Percentiles rank a stretch among this genome's conserved stretches.
Evolutionary conservation across 1,139 yeast species (phyloP).

Genomic region (Protomyces lactucae-debilis): DNA sequence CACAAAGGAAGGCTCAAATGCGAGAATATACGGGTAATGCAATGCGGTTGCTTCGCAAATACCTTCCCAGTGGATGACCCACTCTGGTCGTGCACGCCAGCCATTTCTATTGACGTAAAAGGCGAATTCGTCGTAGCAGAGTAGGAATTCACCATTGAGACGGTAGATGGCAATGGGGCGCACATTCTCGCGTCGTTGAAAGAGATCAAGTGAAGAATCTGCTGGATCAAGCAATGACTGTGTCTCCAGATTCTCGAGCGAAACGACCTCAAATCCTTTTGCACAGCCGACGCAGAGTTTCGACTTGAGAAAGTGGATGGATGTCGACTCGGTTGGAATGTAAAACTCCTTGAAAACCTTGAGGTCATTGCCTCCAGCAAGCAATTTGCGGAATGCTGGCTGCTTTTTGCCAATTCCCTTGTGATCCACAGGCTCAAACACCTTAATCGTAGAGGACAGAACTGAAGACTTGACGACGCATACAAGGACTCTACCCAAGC

Average conservation of each 20-base stretch:
- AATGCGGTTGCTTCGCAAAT: constrained; percentile 86
- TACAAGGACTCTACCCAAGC: constrained; percentile 80
- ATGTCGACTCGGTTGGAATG: constrained; percentile 83
- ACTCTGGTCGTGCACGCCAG: constrained; percentile 90
- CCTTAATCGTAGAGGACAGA: constrained; percentile 68
- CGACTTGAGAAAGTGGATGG: constrained; percentile 82
- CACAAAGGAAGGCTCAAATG: constrained; percentile 84
- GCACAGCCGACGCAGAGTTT: constrained; percentile 92
- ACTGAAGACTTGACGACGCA: constrained; percentile 81
- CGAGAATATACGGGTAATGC: constrained; percentile 86
- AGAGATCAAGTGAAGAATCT: constrained; percentile 92
- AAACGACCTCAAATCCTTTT: constrained; percentile 89
- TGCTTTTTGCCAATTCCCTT: constrained; percentile 41
- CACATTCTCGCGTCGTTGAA: constrained; percentile 75
- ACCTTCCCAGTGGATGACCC: constrained; percentile 97
- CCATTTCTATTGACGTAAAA: constrained; percentile 92
- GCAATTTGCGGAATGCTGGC: constrained; percentile 49
- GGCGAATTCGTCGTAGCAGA: constrained; percentile 62
- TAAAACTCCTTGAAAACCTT: constrained; percentile 72
- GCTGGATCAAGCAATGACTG: constrained; percentile 88
- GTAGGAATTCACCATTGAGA: constrained; percentile 77
- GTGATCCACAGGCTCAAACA: constrained; percentile 77
- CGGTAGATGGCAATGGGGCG: constrained; percentile 90
- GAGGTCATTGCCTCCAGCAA: constrained; percentile 47
- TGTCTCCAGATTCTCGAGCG: constrained; percentile 67